phyloP scores from a whole-genome alignment of 73 alveolate genomes.

The Paramecium caudatum region DNA sequence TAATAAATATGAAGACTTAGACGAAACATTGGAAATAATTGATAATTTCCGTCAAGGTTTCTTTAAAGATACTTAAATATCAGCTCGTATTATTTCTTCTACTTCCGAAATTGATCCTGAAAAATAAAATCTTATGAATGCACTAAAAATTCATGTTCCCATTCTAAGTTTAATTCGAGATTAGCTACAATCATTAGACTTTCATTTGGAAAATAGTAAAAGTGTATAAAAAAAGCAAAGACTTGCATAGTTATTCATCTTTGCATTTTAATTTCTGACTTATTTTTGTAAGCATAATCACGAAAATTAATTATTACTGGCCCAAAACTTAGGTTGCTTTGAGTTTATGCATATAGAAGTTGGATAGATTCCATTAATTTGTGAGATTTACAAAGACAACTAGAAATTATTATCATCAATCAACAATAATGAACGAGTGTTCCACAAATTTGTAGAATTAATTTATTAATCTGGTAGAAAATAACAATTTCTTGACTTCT shows the following conservation, averaged over 20 bases:
- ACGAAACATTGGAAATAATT: constrained; percentile 68
- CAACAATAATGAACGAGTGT: constrained; percentile 42
- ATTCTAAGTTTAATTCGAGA: constrained; percentile 70
- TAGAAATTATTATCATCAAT: constrained; percentile 13
- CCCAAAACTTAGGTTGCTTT: constrained; percentile 32
- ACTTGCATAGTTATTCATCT: constrained; percentile 51
- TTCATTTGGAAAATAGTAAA: constrained; percentile 51
- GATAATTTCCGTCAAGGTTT: constrained; percentile 69
- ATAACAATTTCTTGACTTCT: constrained; percentile 66
- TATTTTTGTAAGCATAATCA: constrained; percentile 69
- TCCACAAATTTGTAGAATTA: constrained; percentile 49
- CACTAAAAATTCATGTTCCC: constrained; percentile 61
- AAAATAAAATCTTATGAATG: constrained; percentile 64
- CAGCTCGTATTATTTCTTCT: not conserved
- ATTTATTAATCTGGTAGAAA: constrained; percentile 76
- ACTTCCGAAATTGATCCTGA: constrained; percentile 60
- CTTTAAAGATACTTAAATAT: constrained; percentile 47
- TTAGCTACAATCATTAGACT: constrained; percentile 8
- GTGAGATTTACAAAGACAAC: constrained; percentile 80
- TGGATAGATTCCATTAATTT: constrained; percentile 78
- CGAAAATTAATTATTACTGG: constrained; percentile 68
- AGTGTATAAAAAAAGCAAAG: constrained; percentile 71
- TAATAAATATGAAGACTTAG: constrained; percentile 44
- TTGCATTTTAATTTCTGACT: constrained; percentile 61
- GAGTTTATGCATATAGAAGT: constrained; percentile 72